Evolutionary conservation across 495 filamentous ascomycete species (phyloP).

Genomic region (Talaromyces nanjingensis): DNA sequence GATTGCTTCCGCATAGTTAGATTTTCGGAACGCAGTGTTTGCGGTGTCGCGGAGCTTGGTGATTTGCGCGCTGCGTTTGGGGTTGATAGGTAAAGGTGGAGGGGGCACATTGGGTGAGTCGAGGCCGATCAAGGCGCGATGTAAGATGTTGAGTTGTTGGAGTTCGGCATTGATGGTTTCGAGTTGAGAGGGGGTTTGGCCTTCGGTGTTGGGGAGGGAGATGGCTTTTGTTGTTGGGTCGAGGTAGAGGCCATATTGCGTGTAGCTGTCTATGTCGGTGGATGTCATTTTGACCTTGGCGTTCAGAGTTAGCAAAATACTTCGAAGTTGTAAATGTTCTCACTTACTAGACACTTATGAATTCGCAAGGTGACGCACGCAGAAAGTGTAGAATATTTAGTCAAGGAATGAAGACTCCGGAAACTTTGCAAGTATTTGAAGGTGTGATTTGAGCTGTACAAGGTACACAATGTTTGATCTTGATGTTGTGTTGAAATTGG

Average conservation of each 20-base stretch:
- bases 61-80: slow-evolving; percentile 78
- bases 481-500: not conserved
- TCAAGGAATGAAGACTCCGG: not conserved
- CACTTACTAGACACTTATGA: not conserved
- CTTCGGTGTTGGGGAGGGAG: slow-evolving; percentile 53
- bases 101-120: slow-evolving; percentile 54
- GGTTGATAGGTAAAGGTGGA: slow-evolving; percentile 73
- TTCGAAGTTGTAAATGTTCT: not conserved
- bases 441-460: not conserved
- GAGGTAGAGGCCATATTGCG: slow-evolving; percentile 70
- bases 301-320: not conserved
- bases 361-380: not conserved
- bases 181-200: slow-evolving; percentile 31
- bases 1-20: slow-evolving; percentile 64
- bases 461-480: not conserved
- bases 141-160: slow-evolving; percentile 61
- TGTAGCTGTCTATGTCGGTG: slow-evolving; percentile 60
- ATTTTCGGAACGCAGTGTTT: slow-evolving; percentile 75
- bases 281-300: slow-evolving; percentile 22
- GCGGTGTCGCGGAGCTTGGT: slow-evolving; percentile 84
- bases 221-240: slow-evolving; percentile 73
- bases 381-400: not conserved
- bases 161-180: slow-evolving; percentile 58
- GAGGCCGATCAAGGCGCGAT: slow-evolving; percentile 59
- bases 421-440: not conserved